phyloP scores from a whole-genome alignment of 768 basidiomycete genomes.

The Xerocomus potaroensis region DNA sequence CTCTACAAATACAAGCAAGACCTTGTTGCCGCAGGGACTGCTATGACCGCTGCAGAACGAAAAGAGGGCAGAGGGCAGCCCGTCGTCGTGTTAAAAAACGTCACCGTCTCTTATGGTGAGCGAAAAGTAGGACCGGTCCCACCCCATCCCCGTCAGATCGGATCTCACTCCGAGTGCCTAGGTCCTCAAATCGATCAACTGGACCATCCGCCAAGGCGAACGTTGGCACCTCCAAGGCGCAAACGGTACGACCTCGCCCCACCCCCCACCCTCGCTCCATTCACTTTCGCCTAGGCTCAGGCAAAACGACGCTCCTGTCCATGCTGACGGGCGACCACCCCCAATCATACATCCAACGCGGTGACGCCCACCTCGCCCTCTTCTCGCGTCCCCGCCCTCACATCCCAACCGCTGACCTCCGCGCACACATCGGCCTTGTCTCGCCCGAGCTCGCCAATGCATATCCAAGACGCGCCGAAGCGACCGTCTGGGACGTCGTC shows the following conservation, averaged over 20 bases:
- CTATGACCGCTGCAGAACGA: background rate
- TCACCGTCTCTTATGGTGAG: conserved; percentile 67
- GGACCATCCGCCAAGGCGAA: conserved; percentile 79
- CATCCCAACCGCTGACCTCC: conserved; percentile 66
- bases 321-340: conserved; percentile 93
- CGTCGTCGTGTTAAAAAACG: conserved; percentile 59
- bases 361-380: conserved; percentile 44
- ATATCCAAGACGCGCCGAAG: conserved; percentile 69
- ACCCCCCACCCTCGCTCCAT: background rate
- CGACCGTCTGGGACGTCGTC: conserved; percentile 75
- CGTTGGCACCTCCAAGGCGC: conserved; percentile 88
- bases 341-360: conserved; percentile 77
- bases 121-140: conserved; percentile 46
- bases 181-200: conserved; percentile 75
- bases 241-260: conserved; percentile 58
- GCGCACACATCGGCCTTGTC: conserved; percentile 68
- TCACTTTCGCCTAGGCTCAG: conserved; percentile 57
- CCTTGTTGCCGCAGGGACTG: background rate
- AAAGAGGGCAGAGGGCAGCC: conserved; percentile 25
- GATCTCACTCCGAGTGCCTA: conserved; percentile 26
- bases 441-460: conserved; percentile 90
- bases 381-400: conserved; percentile 59
- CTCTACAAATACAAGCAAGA: conserved; percentile 4
- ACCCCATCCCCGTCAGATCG: background rate
- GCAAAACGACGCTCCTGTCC: conserved; percentile 91